Base-by-base conservation (phyloP, 805 yeast species). In the Candida nemodendra region DNA sequence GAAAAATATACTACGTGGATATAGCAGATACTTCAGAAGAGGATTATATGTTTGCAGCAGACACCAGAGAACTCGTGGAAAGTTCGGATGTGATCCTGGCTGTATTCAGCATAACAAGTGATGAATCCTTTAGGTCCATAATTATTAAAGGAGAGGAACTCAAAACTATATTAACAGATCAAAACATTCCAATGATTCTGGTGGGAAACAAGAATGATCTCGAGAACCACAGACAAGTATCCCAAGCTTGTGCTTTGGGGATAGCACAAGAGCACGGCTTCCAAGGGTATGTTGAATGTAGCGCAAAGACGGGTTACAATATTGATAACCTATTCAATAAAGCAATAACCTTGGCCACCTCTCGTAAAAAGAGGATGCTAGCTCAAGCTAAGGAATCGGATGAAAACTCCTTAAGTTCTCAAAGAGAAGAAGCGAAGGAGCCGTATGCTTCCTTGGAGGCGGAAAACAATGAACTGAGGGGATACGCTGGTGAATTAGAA, bases 1-100 rank as follows among this genome's bases (percentile, higher is more conserved):
- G 56, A 18, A 65, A 64, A 44, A 62, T 54, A 34, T 65, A 60
- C 14, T 37, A 50, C 5, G 52, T 76, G 49, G 77, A 74, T 42
- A 67, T 76, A 37, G 67, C 90, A 44, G 99, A 93, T 56, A 88
- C 96, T 3, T 95, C 95, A 1, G 98, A 96, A 30, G 82, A 82
- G 44, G 96, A 72, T 47, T 76, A 71, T 44, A 69, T 69, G 45
- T 66, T 44, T 11, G 50, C 49, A 3, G 27, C 32, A 4, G 38
- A 27, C 9, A 48, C 51, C 27, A 42, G 39, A 14, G 14, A 13
- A 9, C 31, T 56, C 18, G 44, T 55, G 8, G 27, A 18, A 18
- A 41, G 47, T 6, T 73, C 76, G 3, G 79, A 76, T 54, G 78
- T 73, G 11, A 64, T 76, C 36, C 61, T 76, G 33, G 59, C 75